Conservation (phyloP, 202 grass and related monocot species). For the Panicum virgatum region DNA sequence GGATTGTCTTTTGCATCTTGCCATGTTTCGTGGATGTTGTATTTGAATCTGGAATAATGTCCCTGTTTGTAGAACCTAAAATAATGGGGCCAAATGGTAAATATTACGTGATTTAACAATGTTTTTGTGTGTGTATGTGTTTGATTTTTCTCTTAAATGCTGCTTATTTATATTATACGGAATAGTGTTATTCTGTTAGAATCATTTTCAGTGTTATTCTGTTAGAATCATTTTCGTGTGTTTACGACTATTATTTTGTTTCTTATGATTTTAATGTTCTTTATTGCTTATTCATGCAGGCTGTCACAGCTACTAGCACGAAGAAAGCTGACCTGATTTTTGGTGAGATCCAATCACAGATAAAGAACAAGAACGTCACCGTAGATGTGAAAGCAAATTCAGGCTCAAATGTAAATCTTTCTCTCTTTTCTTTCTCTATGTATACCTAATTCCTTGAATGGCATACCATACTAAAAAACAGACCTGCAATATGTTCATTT, state of each 20-base stretch:
- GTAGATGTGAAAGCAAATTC: conserved; percentile 95
- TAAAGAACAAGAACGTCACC: conserved; percentile 85
- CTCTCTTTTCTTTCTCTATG: neutral
- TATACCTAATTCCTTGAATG: neutral
- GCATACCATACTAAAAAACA: neutral
- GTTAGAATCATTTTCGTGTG: neutral
- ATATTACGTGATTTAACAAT: neutral
- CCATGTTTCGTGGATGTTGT: neutral
- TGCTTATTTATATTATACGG: neutral
- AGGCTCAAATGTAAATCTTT: conserved; percentile 62
- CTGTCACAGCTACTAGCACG: conserved; percentile 86
- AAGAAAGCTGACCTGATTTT: conserved; percentile 94
- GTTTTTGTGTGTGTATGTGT: neutral
- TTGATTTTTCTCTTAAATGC: conserved; percentile 20
- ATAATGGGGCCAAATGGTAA: neutral
- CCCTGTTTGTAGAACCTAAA: neutral
- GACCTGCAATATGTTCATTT: conserved; percentile 3
- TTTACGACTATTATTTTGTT: neutral
- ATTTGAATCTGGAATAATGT: neutral
- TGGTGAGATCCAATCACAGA: conserved; percentile 89
- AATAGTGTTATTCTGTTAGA: neutral
- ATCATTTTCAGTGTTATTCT: no score
- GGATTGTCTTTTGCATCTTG: neutral
- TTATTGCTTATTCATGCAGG: conserved; percentile 54
- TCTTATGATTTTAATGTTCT: neutral